These are phyloP conservation scores for Cunninghamia lanceolata DNA, from an alignment of 75 land plant species.

Conservation along the genomic window DNA sequence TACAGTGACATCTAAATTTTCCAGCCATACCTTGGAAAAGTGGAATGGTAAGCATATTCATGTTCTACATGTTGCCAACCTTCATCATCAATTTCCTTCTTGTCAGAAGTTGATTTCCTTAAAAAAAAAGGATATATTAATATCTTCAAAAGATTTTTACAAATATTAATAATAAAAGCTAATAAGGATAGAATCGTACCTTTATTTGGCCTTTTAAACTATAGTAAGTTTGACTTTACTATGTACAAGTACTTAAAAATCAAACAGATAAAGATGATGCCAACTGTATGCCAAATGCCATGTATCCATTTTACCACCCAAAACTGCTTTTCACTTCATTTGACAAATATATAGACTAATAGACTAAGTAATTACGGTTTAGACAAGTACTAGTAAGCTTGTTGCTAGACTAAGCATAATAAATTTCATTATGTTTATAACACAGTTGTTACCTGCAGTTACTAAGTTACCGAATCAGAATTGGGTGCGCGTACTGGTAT, in stretches of 20 bases:
- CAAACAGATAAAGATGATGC: not conserved
- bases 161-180: not conserved
- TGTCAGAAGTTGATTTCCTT: constrained; percentile 4
- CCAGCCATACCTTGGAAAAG: constrained; percentile 2
- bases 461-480: too few species aligned
- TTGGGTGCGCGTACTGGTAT: too few species aligned
- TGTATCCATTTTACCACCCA: not conserved
- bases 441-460: not conserved
- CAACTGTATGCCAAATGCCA: not conserved
- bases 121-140: not conserved
- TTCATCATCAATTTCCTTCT: not conserved
- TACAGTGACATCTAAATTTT: not conserved
- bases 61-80: constrained; percentile 5
- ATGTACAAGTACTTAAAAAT: not conserved
- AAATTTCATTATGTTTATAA: not conserved
- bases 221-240: not conserved
- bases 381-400: not conserved
- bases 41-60: not conserved
- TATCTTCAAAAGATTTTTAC: not conserved
- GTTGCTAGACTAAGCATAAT: not conserved
- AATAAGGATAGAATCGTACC: not conserved
- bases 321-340: not conserved
- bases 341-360: not conserved
- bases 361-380: not conserved
- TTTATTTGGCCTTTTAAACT: not conserved